Evolutionary conservation across 116 monocot genomes (phyloP).

Genomic region (Papilionanthe hybrid): DNA sequence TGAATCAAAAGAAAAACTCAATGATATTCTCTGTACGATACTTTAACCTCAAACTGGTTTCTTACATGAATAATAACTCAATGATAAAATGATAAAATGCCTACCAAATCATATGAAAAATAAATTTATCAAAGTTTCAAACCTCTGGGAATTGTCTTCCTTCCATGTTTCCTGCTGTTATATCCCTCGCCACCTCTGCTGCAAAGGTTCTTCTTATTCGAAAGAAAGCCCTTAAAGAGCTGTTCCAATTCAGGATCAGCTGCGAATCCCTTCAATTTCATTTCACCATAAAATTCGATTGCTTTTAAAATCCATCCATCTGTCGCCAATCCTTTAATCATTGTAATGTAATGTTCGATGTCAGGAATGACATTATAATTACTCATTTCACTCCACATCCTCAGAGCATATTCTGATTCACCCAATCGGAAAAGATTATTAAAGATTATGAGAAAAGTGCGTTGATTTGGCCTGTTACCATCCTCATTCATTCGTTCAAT

Average conservation of each 20-base stretch:
- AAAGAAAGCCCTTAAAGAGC: constrained; percentile 14
- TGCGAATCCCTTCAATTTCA: constrained; percentile 61
- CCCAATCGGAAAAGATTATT: constrained; percentile 50
- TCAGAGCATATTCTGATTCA: constrained; percentile 13
- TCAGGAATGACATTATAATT: constrained; percentile 36
- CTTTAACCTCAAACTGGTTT: not conserved
- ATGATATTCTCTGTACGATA: not conserved
- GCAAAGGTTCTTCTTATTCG: constrained; percentile 13
- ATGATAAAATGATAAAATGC: not conserved
- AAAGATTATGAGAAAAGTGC: constrained; percentile 54
- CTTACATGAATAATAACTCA: not conserved
- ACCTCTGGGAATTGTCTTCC: not conserved
- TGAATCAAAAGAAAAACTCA: not conserved
- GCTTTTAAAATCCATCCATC: constrained; percentile 71
- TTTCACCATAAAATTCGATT: constrained; percentile 64
- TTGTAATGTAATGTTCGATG: constrained; percentile 37
- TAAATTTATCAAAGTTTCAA: not conserved
- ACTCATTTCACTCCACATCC: constrained; percentile 45
- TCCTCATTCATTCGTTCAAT: constrained; percentile 52
- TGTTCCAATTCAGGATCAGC: constrained; percentile 36
- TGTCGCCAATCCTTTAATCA: constrained; percentile 55
- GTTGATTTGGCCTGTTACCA: constrained; percentile 38
- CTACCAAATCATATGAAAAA: not conserved
- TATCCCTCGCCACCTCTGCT: constrained; percentile 23
- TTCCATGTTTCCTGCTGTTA: not conserved